Base-by-base conservation (phyloP, 2,329 filamentous ascomycete genomes). In the Diaporthe sp. region DNA sequence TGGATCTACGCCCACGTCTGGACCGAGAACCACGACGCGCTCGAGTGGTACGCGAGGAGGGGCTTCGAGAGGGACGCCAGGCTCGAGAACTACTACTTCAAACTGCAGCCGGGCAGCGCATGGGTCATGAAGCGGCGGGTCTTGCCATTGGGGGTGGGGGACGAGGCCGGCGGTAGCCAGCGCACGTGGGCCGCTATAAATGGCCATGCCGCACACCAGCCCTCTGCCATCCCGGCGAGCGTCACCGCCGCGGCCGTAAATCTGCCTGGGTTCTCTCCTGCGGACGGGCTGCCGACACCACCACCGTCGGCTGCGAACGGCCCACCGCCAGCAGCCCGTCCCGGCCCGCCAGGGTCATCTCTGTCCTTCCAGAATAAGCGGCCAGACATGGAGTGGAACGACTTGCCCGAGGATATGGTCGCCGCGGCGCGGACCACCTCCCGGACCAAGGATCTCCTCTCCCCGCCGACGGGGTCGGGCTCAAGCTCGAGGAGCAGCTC, bases 311-410 rank as follows among this genome's bases (percentile, higher is more conserved):
- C 57, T n/a, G 25, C 46, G 59, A 46, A 70, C 12, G 42, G 74
- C 51, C 68, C 70, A 71, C 22, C 75, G 59, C 8, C 77, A 62
- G 76, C 77, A 67, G 76, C 76, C 31, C 65, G 75, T 58, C 78
- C 72, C 73, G 77, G 75, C 77, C 78, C 74, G 53, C 78, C 73
- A 53, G 80, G 80, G 2, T 79, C 80, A 31, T 79, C 81, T 31
- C 82, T 85, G 62, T 92, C 90, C 1, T 93, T 88, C 81, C 91
- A 92, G 81, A 92, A 90, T 75, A 82, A 85, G 78, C 86, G 91
- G 9, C 88, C 91, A 3, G 88, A 89, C 28, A 90, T 83, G 42
- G 91, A 93, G 80, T 93, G 91, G 91, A 93, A 93, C 82, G 91
- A 93, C 80, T 79, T 93, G 13, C 91, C 91, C 0, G 85, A 86